Evolutionary conservation across 2,329 filamentous ascomycete genomes (phyloP), one percentile per base, ranked within the genome.

Genomic region (Alternaria longipes): DNA sequence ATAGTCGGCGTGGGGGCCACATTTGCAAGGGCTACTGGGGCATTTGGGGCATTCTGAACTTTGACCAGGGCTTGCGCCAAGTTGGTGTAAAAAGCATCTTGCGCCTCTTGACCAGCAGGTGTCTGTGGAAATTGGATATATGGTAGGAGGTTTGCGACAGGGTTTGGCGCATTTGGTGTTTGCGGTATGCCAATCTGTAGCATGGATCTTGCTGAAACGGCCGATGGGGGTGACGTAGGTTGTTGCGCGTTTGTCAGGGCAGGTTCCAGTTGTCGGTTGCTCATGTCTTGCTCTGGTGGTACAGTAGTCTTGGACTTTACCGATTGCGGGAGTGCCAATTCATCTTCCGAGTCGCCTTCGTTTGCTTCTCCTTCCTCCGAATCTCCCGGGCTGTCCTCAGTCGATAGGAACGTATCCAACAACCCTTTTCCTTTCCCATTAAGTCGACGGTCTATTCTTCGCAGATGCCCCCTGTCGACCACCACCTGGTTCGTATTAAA

Each of bases 401-500:
- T 51, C 22, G 64, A 64, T 30, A 66, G 44, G 8, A 77, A 52
- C 9, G 63, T 68, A 47, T 73, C 71, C 47, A 77, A 53, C 2
- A 75, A 52, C 32, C 61, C 54, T 16, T 65, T 59, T 46, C 66
- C 54, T 56, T 71, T 64, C 34, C 71, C 79, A 55, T 63, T 59
- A 54, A 60, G 45, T 45, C 66, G 66, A 42, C 71, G 68, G 22
- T 65, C 61, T 74, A 92, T 88, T 72, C 86, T 77, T 52, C 86
- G 77, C 54, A 97, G 77, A 80, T 98, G 95, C 0, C 95, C 94
- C 82, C 97, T 95, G 78, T 98, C 86, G 57, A 97, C 89, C n/a
- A 97, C 85, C 47, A 98, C 89, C 60, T 91, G 84, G 55, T 92
- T 93, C 0, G 91, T 94, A 51, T 84, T 83, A 58, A 97, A 83